These are phyloP conservation scores for Penicillium sp. DNA, from an alignment of 2,329 filamentous ascomycete species.

Conservation along the genomic window DNA sequence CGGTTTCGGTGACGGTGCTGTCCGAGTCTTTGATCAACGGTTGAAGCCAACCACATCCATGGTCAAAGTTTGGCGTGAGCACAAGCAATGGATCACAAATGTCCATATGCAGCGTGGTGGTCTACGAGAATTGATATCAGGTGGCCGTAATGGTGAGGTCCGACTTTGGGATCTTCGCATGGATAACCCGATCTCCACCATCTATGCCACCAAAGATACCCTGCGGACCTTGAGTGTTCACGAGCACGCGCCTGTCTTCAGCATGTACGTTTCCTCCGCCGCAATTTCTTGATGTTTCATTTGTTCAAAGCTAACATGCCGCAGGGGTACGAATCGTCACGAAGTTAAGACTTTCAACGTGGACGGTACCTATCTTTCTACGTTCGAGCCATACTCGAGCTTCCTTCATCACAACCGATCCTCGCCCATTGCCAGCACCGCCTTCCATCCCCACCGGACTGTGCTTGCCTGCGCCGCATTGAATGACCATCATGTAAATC, in stretches of 20 bases:
- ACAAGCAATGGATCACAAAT: slow-evolving; percentile 91
- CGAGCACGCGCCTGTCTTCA: slow-evolving; percentile 94
- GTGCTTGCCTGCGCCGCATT: slow-evolving; percentile 83
- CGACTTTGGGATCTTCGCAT: slow-evolving; percentile 95
- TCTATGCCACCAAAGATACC: slow-evolving; percentile 71
- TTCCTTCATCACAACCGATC: slow-evolving; percentile 79
- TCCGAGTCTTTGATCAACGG: slow-evolving; percentile 90
- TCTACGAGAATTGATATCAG: slow-evolving; percentile 83
- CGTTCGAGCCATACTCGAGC: slow-evolving; percentile 83
- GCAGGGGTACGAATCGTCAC: slow-evolving; percentile 81
- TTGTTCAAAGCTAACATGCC: slow-evolving; percentile 12
- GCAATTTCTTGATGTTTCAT: not conserved
- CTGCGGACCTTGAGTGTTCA: slow-evolving; percentile 86
- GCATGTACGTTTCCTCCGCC: slow-evolving; percentile 62
- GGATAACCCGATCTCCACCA: slow-evolving; percentile 70
- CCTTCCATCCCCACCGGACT: slow-evolving; percentile 93
- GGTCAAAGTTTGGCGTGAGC: slow-evolving; percentile 96
- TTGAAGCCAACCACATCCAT: slow-evolving; percentile 81
- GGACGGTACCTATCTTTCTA: slow-evolving; percentile 73
- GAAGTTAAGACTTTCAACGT: slow-evolving; percentile 91
- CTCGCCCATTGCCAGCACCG: slow-evolving; percentile 79
- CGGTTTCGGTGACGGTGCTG: slow-evolving; percentile 91
- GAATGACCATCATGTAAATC: slow-evolving; percentile 85
- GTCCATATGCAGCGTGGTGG: slow-evolving; percentile 97
- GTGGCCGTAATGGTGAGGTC: slow-evolving; percentile 88